Evolutionary conservation across 1,139 yeast genomes (phyloP).

Genomic region (Oligophagozyma castellii): DNA sequence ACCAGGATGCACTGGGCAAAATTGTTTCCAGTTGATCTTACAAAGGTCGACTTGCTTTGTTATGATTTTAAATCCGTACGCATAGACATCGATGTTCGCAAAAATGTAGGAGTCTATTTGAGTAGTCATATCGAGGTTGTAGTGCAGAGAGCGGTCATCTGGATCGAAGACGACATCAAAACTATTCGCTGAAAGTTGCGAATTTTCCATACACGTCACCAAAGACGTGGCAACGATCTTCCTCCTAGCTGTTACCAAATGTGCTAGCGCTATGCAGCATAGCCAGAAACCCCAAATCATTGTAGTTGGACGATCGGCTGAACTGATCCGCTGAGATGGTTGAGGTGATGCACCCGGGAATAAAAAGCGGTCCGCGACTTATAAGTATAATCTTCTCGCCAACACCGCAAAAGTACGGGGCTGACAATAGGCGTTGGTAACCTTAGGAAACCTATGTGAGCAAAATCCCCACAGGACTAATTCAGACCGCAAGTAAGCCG

Average conservation of each 20-base stretch:
- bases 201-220: constrained; percentile 61
- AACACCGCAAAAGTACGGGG: no score
- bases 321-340: no score
- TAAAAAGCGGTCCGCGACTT: no score
- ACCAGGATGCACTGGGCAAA: constrained; percentile 69
- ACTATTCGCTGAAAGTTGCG: constrained; percentile 49
- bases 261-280: no score
- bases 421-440: no score
- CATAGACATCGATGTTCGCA: constrained; percentile 56
- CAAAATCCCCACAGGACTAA: no score
- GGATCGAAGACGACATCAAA: constrained; percentile 62
- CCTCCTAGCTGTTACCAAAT: constrained; percentile 26
- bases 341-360: no score
- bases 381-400: no score
- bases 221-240: constrained; percentile 47
- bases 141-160: constrained; percentile 45
- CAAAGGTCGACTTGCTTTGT: constrained; percentile 43
- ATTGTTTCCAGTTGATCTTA: constrained; percentile 53
- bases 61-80: constrained; percentile 61
- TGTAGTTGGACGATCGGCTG: no score
- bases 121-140: constrained; percentile 48
- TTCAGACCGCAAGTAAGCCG: no score
- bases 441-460: no score
- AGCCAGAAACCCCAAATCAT: no score
- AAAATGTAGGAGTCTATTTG: constrained; percentile 42